Conservation (phyloP, 2,329 filamentous ascomycete genomes). For the Stagonosporopsis tanaceti region DNA sequence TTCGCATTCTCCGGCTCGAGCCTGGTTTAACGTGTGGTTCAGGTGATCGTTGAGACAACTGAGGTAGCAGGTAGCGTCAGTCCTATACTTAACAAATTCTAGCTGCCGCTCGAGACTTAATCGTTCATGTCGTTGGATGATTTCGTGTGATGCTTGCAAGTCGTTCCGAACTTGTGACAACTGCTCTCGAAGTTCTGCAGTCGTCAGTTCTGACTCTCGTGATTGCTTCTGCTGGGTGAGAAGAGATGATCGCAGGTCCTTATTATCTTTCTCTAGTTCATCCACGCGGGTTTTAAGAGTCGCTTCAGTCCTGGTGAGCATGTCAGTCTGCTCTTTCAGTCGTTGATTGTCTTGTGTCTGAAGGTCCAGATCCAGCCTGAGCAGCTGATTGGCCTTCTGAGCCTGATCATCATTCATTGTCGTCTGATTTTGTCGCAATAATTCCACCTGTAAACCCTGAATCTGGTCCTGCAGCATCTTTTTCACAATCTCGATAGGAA, state of each 20-base stretch:
- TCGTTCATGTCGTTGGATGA: constrained; percentile 13
- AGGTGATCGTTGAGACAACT: constrained; percentile 21
- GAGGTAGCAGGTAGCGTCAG: constrained; percentile 10
- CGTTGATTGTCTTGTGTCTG: constrained; percentile 23
- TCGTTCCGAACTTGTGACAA: constrained; percentile 24
- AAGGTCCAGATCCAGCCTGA: constrained; percentile 27
- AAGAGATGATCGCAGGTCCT: constrained; percentile 15
- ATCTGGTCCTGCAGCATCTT: constrained; percentile 27
- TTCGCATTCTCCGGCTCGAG: constrained; percentile 15
- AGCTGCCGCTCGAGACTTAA: constrained; percentile 13
- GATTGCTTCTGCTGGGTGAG: constrained; percentile 1
- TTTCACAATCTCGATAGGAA: constrained; percentile 18
- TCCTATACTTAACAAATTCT: constrained; percentile 9
- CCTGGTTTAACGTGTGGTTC: constrained; percentile 10
- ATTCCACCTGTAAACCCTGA: constrained; percentile 23
- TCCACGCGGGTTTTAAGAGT: constrained; percentile 17
- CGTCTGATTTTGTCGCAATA: constrained; percentile 32
- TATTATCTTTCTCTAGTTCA: constrained; percentile 28
- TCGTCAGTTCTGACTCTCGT: constrained; percentile 17
- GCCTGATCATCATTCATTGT: constrained; percentile 24
- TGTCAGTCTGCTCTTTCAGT: constrained; percentile 22
- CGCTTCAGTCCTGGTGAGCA: constrained; percentile 20
- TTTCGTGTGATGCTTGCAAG: constrained; percentile 11
- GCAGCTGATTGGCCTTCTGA: constrained; percentile 22
- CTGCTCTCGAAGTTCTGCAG: constrained; percentile 20